These are phyloP conservation scores for Oryza meyeriana DNA, from an alignment of 176 grass and related monocot genomes.

Conservation along the genomic window DNA sequence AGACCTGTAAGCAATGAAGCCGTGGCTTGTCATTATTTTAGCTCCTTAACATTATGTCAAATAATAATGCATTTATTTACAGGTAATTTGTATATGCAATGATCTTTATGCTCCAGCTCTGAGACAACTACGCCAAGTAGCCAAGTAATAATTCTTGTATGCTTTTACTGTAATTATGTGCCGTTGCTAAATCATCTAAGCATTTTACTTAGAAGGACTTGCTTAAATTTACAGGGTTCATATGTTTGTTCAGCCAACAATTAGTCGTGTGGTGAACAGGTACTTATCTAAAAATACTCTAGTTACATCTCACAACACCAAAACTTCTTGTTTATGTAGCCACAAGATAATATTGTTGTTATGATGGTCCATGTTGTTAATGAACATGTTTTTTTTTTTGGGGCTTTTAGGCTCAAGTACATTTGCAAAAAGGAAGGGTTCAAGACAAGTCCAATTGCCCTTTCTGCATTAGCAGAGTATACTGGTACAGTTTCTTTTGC, in stretches of 20 bases:
- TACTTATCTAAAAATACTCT: conserved; percentile 26
- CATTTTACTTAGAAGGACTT: conserved; percentile 26
- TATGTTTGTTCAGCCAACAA: conserved; percentile 74
- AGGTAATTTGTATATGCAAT: conserved; percentile 99
- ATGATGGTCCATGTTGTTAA: conserved; percentile 22
- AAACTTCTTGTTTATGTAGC: neutral
- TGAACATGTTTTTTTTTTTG: neutral
- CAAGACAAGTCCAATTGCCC: conserved; percentile 77
- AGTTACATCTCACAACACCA: neutral
- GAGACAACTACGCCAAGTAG: conserved; percentile 94
- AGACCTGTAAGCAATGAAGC: conserved; percentile 68
- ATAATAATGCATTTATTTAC: conserved; percentile 29
- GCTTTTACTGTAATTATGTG: conserved; percentile 2
- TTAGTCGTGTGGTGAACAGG: conserved; percentile 95
- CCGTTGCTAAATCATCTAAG: neutral
- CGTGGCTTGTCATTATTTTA: conserved; percentile 11
- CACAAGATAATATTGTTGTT: conserved; percentile 1
- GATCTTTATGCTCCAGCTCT: conserved; percentile 96
- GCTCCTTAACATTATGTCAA: conserved; percentile 14
- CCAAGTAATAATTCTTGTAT: conserved; percentile 65
- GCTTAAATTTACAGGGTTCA: conserved; percentile 78
- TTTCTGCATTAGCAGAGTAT: conserved; percentile 91
- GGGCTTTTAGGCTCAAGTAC: conserved; percentile 76
- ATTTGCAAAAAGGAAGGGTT: conserved; percentile 91
- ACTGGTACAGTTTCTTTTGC: conserved; percentile 56